Percentiles rank a stretch among this genome's conserved stretches.
These are phyloP conservation scores for Chalara sp. DNA, from an alignment of 2,329 filamentous ascomycete species.

Conservation along the genomic window DNA sequence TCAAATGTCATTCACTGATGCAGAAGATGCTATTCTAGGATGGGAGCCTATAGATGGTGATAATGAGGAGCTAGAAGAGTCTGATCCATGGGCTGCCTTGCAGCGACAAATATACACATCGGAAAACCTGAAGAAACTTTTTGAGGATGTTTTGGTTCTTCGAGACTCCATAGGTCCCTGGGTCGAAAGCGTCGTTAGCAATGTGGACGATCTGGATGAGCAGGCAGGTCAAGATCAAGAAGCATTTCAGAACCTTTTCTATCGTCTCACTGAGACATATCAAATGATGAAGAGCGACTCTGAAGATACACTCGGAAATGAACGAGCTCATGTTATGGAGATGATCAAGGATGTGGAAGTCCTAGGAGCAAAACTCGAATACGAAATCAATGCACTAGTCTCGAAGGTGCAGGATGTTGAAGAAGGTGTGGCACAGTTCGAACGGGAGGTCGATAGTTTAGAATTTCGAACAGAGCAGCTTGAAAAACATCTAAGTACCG, in stretches of 20 bases:
- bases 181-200: constrained; percentile 50
- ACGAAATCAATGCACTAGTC: constrained; percentile 77
- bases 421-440: constrained; percentile 72
- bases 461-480: constrained; percentile 59
- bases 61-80: constrained; percentile 11
- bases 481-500: constrained; percentile 33
- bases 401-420: constrained; percentile 83
- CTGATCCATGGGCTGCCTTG: constrained; percentile 25
- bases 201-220: constrained; percentile 53
- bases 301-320: constrained; percentile 61
- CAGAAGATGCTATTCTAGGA: constrained; percentile 64
- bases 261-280: constrained; percentile 64
- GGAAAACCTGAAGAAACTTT: constrained; percentile 50
- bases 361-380: constrained; percentile 79
- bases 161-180: constrained; percentile 50
- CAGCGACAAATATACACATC: constrained; percentile 33
- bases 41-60: constrained; percentile 51
- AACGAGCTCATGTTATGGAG: constrained; percentile 63
- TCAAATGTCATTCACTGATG: constrained; percentile 68
- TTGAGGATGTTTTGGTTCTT: constrained; percentile 44
- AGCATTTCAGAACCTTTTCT: constrained; percentile 60
- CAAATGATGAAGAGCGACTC: constrained; percentile 60
- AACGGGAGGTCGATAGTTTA: constrained; percentile 67
- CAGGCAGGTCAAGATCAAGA: constrained; percentile 57
- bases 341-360: constrained; percentile 73